A percentile compares a stretch with the other conserved stretches of the same genome.
These are phyloP conservation scores for Podaxis sp. DNA, from an alignment of 768 basidiomycete species.

Conservation along the genomic window DNA sequence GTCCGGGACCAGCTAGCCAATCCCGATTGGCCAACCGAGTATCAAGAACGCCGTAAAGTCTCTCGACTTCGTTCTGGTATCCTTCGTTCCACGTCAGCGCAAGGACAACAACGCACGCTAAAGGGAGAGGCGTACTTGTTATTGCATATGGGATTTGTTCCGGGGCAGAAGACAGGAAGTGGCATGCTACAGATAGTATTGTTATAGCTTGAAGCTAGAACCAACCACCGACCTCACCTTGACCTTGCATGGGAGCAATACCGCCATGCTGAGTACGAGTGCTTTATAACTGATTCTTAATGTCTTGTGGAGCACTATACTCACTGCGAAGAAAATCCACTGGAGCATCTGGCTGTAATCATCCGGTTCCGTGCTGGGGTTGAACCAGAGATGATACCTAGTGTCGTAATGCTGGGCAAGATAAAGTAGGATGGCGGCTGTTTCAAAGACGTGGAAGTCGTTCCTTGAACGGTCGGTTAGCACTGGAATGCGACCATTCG, in stretches of 20 bases:
- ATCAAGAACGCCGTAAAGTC: slow-evolving; percentile 79
- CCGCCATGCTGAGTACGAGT: slow-evolving; percentile 56
- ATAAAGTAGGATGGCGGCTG: slow-evolving; percentile 74
- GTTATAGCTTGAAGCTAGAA: background rate
- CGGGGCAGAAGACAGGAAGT: slow-evolving; percentile 59
- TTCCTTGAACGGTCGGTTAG: slow-evolving; percentile 55
- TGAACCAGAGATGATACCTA: slow-evolving; percentile 62
- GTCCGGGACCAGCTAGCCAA: slow-evolving; percentile 69
- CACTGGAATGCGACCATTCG: slow-evolving; percentile 67
- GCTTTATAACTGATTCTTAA: background rate
- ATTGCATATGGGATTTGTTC: slow-evolving; percentile 65
- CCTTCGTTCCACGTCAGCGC: slow-evolving; percentile 36
- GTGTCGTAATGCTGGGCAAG: slow-evolving; percentile 75
- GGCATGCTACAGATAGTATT: slow-evolving; percentile 43
- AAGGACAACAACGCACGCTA: background rate
- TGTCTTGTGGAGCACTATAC: background rate
- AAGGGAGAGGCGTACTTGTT: slow-evolving; percentile 40
- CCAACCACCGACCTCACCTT: slow-evolving; percentile 28
- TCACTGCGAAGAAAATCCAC: slow-evolving; percentile 80
- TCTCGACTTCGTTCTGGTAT: slow-evolving; percentile 73
- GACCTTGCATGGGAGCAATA: slow-evolving; percentile 80
- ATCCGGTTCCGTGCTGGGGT: slow-evolving; percentile 43
- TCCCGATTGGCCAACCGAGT: slow-evolving; percentile 65
- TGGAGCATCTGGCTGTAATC: slow-evolving; percentile 67
- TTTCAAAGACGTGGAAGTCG: slow-evolving; percentile 67